Percentiles rank a stretch among this genome's conserved stretches.
Evolutionary conservation across 768 basidiomycete genomes (phyloP).

Genomic region (Strobilomyces confusus): DNA sequence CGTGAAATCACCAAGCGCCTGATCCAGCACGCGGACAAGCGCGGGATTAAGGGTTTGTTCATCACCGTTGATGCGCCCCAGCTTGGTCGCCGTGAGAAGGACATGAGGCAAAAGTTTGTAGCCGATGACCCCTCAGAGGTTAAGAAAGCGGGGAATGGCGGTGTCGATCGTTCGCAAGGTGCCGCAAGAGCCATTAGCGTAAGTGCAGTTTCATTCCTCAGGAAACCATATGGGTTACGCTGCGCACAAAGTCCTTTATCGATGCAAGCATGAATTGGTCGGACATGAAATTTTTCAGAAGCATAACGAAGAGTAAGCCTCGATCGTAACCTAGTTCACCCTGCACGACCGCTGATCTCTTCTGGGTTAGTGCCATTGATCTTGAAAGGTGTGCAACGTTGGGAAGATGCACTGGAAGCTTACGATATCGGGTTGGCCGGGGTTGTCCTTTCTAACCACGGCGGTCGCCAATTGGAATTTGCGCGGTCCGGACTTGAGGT

Average conservation of each 20-base stretch:
- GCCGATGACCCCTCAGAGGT: conserved; percentile 51
- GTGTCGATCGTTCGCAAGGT: conserved; percentile 81
- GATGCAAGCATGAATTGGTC: conserved; percentile 86
- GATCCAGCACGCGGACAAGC: conserved; percentile 84
- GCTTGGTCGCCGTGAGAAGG: conserved; percentile 90
- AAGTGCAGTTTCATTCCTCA: conserved; percentile 20
- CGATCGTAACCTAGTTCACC: conserved; percentile 6
- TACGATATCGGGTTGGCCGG: conserved; percentile 73
- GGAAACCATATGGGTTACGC: background rate
- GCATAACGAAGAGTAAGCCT: conserved; percentile 60
- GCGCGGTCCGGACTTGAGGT: conserved; percentile 87
- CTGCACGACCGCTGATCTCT: conserved; percentile 1
- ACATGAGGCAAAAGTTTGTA: conserved; percentile 96
- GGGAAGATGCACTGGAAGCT: conserved; percentile 87
- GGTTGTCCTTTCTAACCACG: conserved; percentile 85
- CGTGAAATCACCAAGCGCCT: conserved; percentile 78
- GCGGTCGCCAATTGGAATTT: conserved; percentile 74
- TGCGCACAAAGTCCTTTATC: conserved; percentile 71
- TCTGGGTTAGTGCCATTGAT: conserved; percentile 71
- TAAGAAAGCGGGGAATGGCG: conserved; percentile 43
- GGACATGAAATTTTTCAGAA: conserved; percentile 64
- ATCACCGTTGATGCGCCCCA: conserved; percentile 98
- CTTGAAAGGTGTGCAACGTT: conserved; percentile 84
- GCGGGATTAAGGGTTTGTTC: conserved; percentile 90
- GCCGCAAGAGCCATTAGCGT: conserved; percentile 93